Conservation (phyloP, 75 land plant species). For the Pinus albicaulis region DNA sequence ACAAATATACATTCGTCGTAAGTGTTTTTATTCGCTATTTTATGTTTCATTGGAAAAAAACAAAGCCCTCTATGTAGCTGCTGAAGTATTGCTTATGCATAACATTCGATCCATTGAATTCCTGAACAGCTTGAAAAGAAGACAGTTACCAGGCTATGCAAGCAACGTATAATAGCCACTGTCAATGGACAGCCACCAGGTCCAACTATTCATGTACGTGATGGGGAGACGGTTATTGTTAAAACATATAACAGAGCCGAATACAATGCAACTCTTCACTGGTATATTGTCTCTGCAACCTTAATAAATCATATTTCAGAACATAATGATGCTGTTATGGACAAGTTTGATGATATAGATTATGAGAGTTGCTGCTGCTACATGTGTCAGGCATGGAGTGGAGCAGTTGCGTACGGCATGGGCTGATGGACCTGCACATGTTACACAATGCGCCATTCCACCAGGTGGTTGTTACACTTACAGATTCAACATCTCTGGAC, state of each 20-base stretch:
- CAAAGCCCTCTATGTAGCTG: neutral
- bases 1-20: neutral
- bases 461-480: neutral
- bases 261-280: slow-evolving; percentile 16
- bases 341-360: neutral
- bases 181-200: slow-evolving; percentile 21
- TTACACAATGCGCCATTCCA: slow-evolving; percentile 19
- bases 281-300: neutral
- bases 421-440: slow-evolving; percentile 12
- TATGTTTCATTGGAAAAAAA: neutral
- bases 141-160: neutral
- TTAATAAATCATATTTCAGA: neutral
- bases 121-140: neutral
- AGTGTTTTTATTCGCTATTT: neutral
- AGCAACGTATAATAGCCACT: neutral
- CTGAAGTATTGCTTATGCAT: neutral
- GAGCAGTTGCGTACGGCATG: slow-evolving; percentile 6
- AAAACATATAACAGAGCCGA: slow-evolving; percentile 14
- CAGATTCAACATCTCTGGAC: slow-evolving; percentile 7
- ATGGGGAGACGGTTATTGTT: slow-evolving; percentile 16
- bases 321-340: neutral
- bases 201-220: slow-evolving; percentile 10
- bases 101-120: neutral
- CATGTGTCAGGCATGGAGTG: slow-evolving; percentile 20
- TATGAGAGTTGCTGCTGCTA: neutral